phyloP scores from a whole-genome alignment of 2,329 filamentous ascomycete species.

The Phaeosphaeriaceae sp. region DNA sequence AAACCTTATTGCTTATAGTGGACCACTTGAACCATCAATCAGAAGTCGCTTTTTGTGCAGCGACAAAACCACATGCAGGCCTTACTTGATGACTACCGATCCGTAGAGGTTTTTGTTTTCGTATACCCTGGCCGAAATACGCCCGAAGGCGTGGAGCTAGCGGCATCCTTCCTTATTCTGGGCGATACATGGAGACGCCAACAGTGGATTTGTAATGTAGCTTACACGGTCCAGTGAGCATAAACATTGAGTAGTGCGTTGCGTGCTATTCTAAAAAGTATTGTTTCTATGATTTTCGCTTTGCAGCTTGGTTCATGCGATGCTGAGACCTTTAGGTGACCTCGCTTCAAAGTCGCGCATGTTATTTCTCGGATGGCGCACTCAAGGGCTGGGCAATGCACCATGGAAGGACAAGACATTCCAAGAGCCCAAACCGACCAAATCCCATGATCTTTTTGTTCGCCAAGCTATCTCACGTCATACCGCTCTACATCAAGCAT shows the following conservation, averaged over 20 bases:
- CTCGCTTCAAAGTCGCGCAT: no score
- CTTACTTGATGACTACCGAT: not conserved
- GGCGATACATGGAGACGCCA: not conserved
- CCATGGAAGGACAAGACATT: not conserved
- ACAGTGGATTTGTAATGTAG: not conserved
- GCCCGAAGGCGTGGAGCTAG: not conserved
- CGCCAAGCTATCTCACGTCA: not conserved
- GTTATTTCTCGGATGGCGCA: no score
- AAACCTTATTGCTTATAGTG: not conserved
- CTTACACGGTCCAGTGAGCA: not conserved
- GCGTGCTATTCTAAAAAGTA: no score
- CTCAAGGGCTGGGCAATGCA: not conserved
- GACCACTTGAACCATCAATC: not conserved
- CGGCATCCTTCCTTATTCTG: not conserved
- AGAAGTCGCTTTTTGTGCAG: not conserved
- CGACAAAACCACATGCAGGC: no score
- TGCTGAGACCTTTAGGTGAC: no score
- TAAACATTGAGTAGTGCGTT: no score
- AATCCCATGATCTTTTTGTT: not conserved
- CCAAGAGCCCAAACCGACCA: not conserved
- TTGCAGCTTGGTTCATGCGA: no score
- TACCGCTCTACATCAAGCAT: not conserved
- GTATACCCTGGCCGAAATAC: not conserved
- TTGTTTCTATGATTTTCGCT: no score
- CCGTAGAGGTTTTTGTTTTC: not conserved